Evolutionary conservation across 1,284 basidiomycete species (phyloP).

Genomic region (Fomitiporia mediterranea): DNA sequence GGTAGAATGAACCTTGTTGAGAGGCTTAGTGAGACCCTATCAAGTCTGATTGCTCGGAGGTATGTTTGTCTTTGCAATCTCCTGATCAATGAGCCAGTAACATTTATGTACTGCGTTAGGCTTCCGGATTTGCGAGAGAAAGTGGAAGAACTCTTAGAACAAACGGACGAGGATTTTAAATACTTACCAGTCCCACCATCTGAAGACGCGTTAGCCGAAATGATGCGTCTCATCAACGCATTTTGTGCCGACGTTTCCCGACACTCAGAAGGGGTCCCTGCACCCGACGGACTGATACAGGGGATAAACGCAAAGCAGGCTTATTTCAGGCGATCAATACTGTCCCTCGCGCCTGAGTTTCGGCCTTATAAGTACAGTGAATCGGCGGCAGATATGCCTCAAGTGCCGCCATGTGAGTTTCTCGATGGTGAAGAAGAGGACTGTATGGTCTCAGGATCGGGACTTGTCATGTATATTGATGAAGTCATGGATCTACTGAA

Average conservation of each 20-base stretch:
- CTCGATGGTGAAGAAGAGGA: conserved; percentile 12
- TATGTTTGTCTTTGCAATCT: neutral
- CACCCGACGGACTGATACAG: conserved; percentile 48
- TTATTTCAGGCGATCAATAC: conserved; percentile 43
- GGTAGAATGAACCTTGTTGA: conserved; percentile 52
- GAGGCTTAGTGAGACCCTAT: conserved; percentile 49
- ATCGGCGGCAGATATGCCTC: neutral
- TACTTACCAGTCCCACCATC: conserved; percentile 50
- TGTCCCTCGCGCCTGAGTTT: conserved; percentile 48
- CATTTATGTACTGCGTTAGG: conserved; percentile 35
- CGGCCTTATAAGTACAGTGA: conserved; percentile 28
- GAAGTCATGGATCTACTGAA: conserved; percentile 47
- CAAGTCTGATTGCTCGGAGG: conserved; percentile 55
- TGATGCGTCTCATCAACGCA: conserved; percentile 41
- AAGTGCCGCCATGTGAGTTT: conserved; percentile 3
- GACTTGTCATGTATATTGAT: conserved; percentile 42
- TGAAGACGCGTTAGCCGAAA: conserved; percentile 49
- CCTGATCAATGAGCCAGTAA: neutral
- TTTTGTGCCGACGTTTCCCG: conserved; percentile 43
- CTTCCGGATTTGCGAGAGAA: conserved; percentile 57
- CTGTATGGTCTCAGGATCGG: conserved; percentile 21
- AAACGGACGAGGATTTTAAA: conserved; percentile 34
- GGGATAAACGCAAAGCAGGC: conserved; percentile 45
- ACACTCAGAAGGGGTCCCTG: conserved; percentile 49
- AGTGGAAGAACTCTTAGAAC: conserved; percentile 40